These are phyloP conservation scores for Westerdykella ornata DNA, from an alignment of 2,329 filamentous ascomycete genomes.

Conservation along the genomic window DNA sequence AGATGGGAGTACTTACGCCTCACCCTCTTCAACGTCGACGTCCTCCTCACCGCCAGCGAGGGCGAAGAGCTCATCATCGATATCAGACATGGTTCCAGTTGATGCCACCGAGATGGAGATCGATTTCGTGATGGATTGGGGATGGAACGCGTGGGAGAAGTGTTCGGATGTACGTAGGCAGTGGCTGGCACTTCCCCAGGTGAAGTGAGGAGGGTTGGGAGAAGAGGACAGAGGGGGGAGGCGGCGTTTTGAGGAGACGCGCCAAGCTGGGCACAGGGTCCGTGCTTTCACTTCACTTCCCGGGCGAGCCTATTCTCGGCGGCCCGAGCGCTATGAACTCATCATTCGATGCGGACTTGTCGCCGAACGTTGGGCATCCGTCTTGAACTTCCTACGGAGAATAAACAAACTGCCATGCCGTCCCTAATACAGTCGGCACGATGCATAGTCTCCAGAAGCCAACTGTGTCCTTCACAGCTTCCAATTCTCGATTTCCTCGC, in stretches of 20 bases:
- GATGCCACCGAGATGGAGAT: background rate
- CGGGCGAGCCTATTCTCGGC: too few species aligned
- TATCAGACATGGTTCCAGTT: constrained; percentile 57
- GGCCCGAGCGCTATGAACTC: too few species aligned
- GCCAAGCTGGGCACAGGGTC: background rate
- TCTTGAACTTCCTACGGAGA: too few species aligned
- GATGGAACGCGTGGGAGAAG: background rate
- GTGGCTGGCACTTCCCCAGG: too few species aligned
- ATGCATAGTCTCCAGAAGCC: too few species aligned
- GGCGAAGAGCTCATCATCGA: constrained; percentile 90
- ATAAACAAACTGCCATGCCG: too few species aligned
- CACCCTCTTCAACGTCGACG: constrained; percentile 65
- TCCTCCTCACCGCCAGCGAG: constrained; percentile 68
- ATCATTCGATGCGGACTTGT: too few species aligned
- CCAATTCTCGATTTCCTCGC: constrained; percentile 25
- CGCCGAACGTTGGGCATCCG: too few species aligned
- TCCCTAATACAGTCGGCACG: too few species aligned
- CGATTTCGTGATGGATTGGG: background rate
- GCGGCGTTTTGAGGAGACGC: background rate
- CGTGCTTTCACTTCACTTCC: too few species aligned
- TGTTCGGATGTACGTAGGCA: too few species aligned
- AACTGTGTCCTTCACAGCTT: background rate
- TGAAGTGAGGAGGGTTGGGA: constrained; percentile 12
- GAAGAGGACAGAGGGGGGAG: background rate
- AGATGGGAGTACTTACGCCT: constrained; percentile 59